These are phyloP conservation scores for Coffea eugenioides DNA, from an alignment of 257 asterid genomes.

Conservation along the genomic window DNA sequence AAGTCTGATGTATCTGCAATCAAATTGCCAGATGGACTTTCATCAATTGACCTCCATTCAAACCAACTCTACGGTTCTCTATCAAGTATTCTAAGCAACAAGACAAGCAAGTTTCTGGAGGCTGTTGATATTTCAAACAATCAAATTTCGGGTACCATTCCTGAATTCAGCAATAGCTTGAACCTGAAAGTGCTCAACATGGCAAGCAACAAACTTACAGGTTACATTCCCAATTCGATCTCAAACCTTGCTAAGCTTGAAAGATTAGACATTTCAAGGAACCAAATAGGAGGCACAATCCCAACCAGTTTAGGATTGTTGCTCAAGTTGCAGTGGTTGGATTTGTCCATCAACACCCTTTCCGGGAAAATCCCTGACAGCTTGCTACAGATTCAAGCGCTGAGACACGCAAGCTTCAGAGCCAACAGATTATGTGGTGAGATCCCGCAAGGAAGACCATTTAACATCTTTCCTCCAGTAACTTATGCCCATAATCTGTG, in stretches of 20 bases:
- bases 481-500: constrained; percentile 82
- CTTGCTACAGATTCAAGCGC: constrained; percentile 47
- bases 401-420: constrained; percentile 74
- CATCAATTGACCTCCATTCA: constrained; percentile 61
- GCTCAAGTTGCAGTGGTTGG: constrained; percentile 72
- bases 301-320: constrained; percentile 61
- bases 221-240: constrained; percentile 67
- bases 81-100: constrained; percentile 41
- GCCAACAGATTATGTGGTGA: constrained; percentile 75
- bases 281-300: constrained; percentile 67
- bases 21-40: constrained; percentile 57
- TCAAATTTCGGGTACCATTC: constrained; percentile 63
- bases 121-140: constrained; percentile 62
- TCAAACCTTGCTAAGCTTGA: constrained; percentile 57
- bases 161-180: constrained; percentile 44
- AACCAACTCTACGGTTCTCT: constrained; percentile 73
- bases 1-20: constrained; percentile 55
- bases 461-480: constrained; percentile 52
- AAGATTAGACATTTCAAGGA: constrained; percentile 68
- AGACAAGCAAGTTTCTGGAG: constrained; percentile 59
- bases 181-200: constrained; percentile 58
- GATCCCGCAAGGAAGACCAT: constrained; percentile 88
- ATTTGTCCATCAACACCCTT: constrained; percentile 60
- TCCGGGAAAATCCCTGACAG: constrained; percentile 65
- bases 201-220: constrained; percentile 66